Base-by-base conservation (phyloP, 2,329 filamentous ascomycete genomes). In the Plenodomus tracheiphilus region DNA sequence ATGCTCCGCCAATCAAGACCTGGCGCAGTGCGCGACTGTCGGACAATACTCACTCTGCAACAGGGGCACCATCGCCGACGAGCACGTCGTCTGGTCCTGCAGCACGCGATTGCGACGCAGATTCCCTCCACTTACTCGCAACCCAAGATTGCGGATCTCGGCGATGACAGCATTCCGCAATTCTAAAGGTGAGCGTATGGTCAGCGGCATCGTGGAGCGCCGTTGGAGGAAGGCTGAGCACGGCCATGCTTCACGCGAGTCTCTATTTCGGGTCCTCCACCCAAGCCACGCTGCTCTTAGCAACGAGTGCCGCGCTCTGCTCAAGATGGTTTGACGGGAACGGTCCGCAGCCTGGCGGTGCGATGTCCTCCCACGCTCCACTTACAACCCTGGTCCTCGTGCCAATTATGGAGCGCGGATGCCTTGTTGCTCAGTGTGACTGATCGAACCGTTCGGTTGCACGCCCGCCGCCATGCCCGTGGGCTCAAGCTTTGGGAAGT, bases 271-370 rank as follows among this genome's bases (percentile, higher is more conserved):
- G 62, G 62, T 56, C 45, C 39, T 46, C 54, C 42, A 45, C 58
- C 54, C 61, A 66, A 66, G 65, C 67, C 68, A 65, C 65, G 32
- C 50, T 59, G 46, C 56, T 65, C 59, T 67, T 63, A 63, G 64
- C 49, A 66, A 58, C 59, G 60, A 55, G 50, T 61, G 52, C 51
- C 58, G 61, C 55, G 44, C 49, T 53, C 37, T 56, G 49, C 58
- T 56, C 51, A 43, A 53, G 47, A 51, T 60, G 58, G 59, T 63
- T 56, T 64, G 61, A 64, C 53, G 65, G 68, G 67, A 68, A 66
- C 68, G 68, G 68, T 70, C 68, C 68, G 68, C 65, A 62, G 61
- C 55, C 63, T 67, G 65, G 66, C 61, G 58, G 54, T 61, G 60
- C 59, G 54, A 49, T 53, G 51, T 39, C 42, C 43, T 46, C 38